These are phyloP conservation scores for Apophysomyces variabilis DNA, from an alignment of 371 early-diverging fungal genomes.

Conservation along the genomic window DNA sequence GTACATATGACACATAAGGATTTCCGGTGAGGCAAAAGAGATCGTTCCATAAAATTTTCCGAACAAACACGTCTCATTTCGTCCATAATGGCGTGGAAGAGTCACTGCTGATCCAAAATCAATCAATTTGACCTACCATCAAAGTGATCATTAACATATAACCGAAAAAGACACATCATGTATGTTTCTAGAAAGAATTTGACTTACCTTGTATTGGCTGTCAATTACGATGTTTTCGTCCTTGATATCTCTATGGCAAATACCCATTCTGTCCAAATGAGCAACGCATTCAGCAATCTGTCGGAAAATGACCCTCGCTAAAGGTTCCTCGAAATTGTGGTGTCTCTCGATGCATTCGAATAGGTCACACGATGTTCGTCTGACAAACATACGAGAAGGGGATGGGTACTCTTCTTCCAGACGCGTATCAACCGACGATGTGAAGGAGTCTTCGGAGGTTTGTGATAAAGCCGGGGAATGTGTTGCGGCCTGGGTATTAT, in stretches of 20 bases:
- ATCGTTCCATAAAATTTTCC: constrained; percentile 52
- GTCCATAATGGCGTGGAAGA: constrained; percentile 35
- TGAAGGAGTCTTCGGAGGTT: constrained; percentile 35
- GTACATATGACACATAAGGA: constrained; percentile 70
- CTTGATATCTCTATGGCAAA: constrained; percentile 73
- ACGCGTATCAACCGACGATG: constrained; percentile 22
- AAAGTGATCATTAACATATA: constrained; percentile 10
- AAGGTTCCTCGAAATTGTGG: constrained; percentile 64
- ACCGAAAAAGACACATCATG: not conserved
- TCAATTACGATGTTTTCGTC: constrained; percentile 85
- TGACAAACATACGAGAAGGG: constrained; percentile 40
- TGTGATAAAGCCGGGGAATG: constrained; percentile 39
- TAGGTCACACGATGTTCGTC: constrained; percentile 70
- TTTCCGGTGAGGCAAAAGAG: constrained; percentile 82
- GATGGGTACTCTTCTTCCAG: constrained; percentile 22
- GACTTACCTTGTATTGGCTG: constrained; percentile 49
- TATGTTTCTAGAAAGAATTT: not conserved
- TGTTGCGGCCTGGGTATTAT: not conserved
- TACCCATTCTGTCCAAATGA: constrained; percentile 61
- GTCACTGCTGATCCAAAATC: constrained; percentile 76
- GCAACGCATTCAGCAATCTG: constrained; percentile 75
- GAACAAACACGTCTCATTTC: constrained; percentile 29
- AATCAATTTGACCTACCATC: constrained; percentile 72
- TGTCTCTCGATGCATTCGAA: constrained; percentile 84
- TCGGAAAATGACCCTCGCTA: constrained; percentile 62